Base-by-base conservation (phyloP, 208 protist genomes). In the Herpetomonas muscarum region DNA sequence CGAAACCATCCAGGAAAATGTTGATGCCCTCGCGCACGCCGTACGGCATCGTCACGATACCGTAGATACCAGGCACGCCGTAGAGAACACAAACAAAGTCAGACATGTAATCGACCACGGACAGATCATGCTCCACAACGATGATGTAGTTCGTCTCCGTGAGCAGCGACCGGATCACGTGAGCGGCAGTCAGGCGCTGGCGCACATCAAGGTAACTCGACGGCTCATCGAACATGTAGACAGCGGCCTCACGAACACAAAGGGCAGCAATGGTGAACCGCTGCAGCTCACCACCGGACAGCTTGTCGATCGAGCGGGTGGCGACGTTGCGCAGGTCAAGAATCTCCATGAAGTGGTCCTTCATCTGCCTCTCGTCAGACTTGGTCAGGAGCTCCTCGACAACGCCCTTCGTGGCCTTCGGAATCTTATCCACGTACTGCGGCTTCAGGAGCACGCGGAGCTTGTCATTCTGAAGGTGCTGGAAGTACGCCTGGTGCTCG, bases 171-270 rank as follows among this genome's bases (percentile, higher is more conserved):
- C 98, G 94, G 62, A 99, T 99, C 49, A 96, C 79, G 51, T 87
- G 69, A 24, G 98, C 98, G 26, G 98, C 98, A 4, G 93, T 98
- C 13, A 99, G 75, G 66, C 99, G 90, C 83, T 99, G 99, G 56
- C 95, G 97, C 21, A 99, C 97, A 93, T 99, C 99, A 19, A 99
- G 89, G 75, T 99, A 99, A 54, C 92, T 98, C 32, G 98, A 99
- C 58, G 99, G 98, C 81, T 99, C 99, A 80, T 99, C 99, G 70
- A 99, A 99, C 98, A 99, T 99, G 81, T 99, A 99, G 36, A 99
- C 90, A 29, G 96, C 69, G 19, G 95, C 93, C 42, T 93, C 67
- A 55, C 86, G 84, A 19, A 93, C 80, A 70, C 87, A 94, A 21
- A 97, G 75, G 30, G 96, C 83, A 22, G 78, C 97, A 72, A 99